Evolutionary conservation across 331 rosid species (phyloP).

Genomic region (Prunus yedoensis): DNA sequence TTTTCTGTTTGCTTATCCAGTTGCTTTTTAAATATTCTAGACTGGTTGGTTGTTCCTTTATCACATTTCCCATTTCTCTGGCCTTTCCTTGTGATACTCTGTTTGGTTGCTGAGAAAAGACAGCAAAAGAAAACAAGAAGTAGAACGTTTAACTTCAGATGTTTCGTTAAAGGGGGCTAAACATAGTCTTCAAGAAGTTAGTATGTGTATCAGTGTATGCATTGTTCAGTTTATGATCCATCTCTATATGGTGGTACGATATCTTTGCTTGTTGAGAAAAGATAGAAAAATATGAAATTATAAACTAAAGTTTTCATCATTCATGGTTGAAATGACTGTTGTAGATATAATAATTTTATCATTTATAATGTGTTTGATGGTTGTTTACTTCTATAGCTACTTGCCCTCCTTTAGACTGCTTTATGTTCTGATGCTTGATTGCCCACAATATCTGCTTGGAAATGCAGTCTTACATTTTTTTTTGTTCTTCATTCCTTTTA

Average conservation of each 20-base stretch:
- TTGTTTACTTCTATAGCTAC: too few species aligned
- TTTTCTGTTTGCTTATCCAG: background rate
- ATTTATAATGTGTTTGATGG: too few species aligned
- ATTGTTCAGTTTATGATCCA: background rate
- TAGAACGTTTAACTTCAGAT: background rate
- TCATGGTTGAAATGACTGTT: background rate
- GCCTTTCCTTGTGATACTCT: too few species aligned
- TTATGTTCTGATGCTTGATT: background rate
- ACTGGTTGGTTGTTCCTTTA: too few species aligned
- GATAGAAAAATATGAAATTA: background rate
- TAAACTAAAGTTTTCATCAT: background rate
- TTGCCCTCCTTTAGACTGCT: too few species aligned
- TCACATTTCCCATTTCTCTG: too few species aligned
- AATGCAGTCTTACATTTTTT: background rate
- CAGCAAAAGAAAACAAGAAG: background rate
- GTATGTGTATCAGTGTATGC: background rate
- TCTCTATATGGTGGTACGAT: background rate
- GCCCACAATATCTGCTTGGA: background rate
- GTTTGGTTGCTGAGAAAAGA: background rate
- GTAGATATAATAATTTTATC: background rate
- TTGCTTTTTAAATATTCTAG: too few species aligned
- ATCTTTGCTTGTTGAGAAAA: conserved; percentile 5
- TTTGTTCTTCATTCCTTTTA: background rate
- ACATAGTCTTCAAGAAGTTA: background rate
- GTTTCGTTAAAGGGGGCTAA: background rate